A percentile compares a stretch with the other conserved stretches of the same genome.
These are phyloP conservation scores for Naganishia albida DNA, from an alignment of 1,284 basidiomycete genomes.

Conservation along the genomic window DNA sequence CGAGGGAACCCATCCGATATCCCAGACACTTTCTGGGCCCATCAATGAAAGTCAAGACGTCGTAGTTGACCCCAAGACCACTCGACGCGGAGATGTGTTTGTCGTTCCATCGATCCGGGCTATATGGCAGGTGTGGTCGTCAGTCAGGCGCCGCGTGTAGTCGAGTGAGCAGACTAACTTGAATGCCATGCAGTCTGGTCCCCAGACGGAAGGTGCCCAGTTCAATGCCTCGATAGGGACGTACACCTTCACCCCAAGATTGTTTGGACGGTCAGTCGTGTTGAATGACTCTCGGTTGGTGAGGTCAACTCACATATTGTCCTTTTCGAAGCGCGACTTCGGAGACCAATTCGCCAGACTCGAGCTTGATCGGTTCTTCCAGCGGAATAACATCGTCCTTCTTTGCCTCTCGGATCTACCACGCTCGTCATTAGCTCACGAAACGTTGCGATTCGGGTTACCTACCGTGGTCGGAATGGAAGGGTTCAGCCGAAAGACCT, in stretches of 20 bases:
- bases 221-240: slow-evolving; percentile 42
- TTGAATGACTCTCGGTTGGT: not conserved
- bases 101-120: slow-evolving; percentile 10
- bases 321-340: slow-evolving; percentile 38
- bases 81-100: slow-evolving; percentile 9
- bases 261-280: not conserved
- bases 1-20: slow-evolving; percentile 40
- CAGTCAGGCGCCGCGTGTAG: not conserved
- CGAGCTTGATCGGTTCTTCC: slow-evolving; percentile 36
- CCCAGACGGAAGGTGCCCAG: slow-evolving; percentile 38
- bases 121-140: not conserved
- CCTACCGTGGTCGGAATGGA: slow-evolving; percentile 35
- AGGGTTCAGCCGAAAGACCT: slow-evolving; percentile 39
- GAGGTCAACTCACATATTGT: slow-evolving; percentile 28
- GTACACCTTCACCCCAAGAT: slow-evolving; percentile 31
- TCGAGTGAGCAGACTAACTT: not conserved
- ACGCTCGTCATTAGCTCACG: not conserved
- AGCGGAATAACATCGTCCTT: slow-evolving; percentile 42
- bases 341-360: slow-evolving; percentile 32
- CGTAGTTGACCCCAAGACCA: slow-evolving; percentile 12
- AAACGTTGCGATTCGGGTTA: not conserved
- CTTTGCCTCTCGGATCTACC: slow-evolving; percentile 37
- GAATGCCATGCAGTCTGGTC: slow-evolving; percentile 35
- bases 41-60: slow-evolving; percentile 41
- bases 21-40: slow-evolving; percentile 41